Evolutionary conservation across 495 filamentous ascomycete genomes (phyloP).

Genomic region (Tuber calosporum): DNA sequence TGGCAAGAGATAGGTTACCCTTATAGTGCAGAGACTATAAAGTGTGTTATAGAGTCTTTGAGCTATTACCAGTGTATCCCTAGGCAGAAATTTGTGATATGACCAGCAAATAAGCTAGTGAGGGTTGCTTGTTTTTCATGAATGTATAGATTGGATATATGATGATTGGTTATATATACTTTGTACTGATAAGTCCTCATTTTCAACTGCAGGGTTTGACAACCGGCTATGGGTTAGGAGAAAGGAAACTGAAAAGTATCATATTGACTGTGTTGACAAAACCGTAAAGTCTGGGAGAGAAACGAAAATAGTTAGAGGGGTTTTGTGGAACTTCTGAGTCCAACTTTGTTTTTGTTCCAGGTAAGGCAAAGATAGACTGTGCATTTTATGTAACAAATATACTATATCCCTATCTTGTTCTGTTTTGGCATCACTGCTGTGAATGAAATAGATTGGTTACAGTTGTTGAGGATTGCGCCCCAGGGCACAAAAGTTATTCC

Average conservation of each 20-base stretch:
- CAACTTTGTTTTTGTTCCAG: no score
- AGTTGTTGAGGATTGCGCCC: conserved; percentile 15
- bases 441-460: conserved; percentile 10
- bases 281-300: conserved; percentile 6
- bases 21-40: no score
- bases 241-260: conserved; percentile 15
- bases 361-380: conserved; percentile 21
- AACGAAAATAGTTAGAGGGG: conserved; percentile 7
- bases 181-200: conserved; percentile 24
- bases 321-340: no score
- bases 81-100: no score
- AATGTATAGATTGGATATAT: conserved; percentile 9
- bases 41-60: no score
- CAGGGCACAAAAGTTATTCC: conserved; percentile 19
- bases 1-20: not conserved
- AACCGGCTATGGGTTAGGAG: conserved; percentile 1
- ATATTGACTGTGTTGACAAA: conserved; percentile 24
- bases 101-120: no score
- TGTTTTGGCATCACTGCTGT: conserved; percentile 20
- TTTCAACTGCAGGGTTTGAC: conserved; percentile 15
- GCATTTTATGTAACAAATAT: conserved; percentile 6
- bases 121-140: no score
- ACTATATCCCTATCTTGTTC: conserved; percentile 13
- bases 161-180: conserved; percentile 15
- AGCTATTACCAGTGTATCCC: no score